Base-by-base conservation (phyloP, 768 basidiomycete genomes). In the Strobilomyces confusus region DNA sequence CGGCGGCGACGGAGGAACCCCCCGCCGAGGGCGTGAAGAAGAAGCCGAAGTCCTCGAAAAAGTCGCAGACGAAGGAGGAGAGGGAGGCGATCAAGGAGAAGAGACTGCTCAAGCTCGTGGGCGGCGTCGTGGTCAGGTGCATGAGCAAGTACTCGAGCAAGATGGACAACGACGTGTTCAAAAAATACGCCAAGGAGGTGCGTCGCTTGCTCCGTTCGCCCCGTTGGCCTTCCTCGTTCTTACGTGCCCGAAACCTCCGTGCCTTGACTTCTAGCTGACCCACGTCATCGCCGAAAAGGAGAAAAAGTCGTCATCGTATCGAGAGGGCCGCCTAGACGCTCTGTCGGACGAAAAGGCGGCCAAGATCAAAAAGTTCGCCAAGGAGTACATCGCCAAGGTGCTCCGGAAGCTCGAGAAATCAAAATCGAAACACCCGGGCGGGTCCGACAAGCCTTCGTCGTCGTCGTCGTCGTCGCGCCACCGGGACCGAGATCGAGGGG, bases 181-280 rank as follows among this genome's bases (percentile, higher is more conserved):
- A 99, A 78, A 86, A 86, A 66, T 84, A 97, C 65, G 97, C 97
- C 3, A 92, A 93, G 67, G 92, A 98, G 82, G 95, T 92, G 57
- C 55, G 80, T 64, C 38, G 4, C 29, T 49, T 50, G n/a, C 32
- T 34, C 45, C 50, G 41, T 22, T 37, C 7, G 9, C 29, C n/a
- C 49, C 8, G 4, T 14, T 29, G 9, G 17, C 30, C 36, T 33
- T 23, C 12, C 15, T 41, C 5, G 19, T 44, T 47, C 47, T 63
- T 48, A 51, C 41, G 55, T 42, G n/a, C 44, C 14, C 19, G 17
- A 26, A n/a, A 9, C 20, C 19, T 40, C 36, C 23, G 34, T 56
- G 19, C 49, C 46, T 32, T 48, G 22, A 33, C 40, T 48, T 25
- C 30, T 63, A 97, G 95, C 75, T 97, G 56, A 93, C 93, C 0